A percentile compares a stretch with the other conserved stretches of the same genome.
Evolutionary conservation across 2,329 filamentous ascomycete genomes (phyloP).

Genomic region (Aspergillus sp.): DNA sequence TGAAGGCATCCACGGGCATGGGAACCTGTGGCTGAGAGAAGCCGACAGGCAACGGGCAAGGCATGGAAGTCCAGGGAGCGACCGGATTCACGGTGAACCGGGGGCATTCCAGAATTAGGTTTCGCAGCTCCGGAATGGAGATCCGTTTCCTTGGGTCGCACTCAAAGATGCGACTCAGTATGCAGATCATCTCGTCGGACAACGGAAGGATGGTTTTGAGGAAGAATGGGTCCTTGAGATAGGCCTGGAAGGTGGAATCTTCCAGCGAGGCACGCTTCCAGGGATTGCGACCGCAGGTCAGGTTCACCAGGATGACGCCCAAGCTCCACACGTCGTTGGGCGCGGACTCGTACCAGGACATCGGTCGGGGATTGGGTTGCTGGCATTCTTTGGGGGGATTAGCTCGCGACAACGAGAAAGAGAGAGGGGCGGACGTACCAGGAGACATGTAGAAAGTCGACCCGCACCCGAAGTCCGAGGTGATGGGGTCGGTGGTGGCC

Average conservation of each 20-base stretch:
- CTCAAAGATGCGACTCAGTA: conserved; percentile 84
- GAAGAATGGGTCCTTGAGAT: conserved; percentile 79
- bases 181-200: conserved; percentile 83
- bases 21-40: conserved; percentile 37
- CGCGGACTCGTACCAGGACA: conserved; percentile 80
- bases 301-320: conserved; percentile 96
- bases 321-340: conserved; percentile 98
- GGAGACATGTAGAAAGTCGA: conserved; percentile 99
- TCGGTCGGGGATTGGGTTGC: conserved; percentile 67
- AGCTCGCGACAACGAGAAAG: neutral
- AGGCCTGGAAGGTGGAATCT: conserved; percentile 93
- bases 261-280: conserved; percentile 96
- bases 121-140: conserved; percentile 73
- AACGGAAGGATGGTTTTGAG: conserved; percentile 89
- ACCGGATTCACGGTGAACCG: conserved; percentile 59
- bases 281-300: conserved; percentile 96
- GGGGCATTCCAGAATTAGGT: conserved; percentile 72
- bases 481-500: conserved; percentile 78
- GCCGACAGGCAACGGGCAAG: conserved; percentile 33
- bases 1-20: conserved; percentile 32
- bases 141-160: conserved; percentile 80
- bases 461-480: conserved; percentile 94
- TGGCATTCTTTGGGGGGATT: conserved; percentile 71
- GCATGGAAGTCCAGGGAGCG: conserved; percentile 40
- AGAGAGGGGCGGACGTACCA: conserved; percentile 61